Conservation (phyloP, 345 rosid genomes). For the Arabis alpina region DNA sequence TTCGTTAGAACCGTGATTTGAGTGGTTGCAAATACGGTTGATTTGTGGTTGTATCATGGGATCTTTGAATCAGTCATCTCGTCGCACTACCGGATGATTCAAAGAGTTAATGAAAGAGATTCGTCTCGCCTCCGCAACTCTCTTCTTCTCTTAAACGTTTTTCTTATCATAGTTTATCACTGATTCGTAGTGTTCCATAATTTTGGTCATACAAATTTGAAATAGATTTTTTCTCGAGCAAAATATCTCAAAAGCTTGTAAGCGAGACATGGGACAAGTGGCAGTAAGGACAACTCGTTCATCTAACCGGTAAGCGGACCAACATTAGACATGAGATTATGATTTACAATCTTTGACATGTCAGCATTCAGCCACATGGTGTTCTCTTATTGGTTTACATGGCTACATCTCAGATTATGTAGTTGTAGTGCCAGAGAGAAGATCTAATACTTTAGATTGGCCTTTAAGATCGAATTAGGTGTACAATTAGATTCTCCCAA, state of each 20-base stretch:
- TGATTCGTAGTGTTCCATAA: too few species aligned
- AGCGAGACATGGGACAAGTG: constrained; percentile 22
- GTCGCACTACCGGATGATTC: too few species aligned
- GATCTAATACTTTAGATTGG: constrained; percentile 19
- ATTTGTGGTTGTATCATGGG: too few species aligned
- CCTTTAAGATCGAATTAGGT: constrained; percentile 32
- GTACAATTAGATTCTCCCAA: constrained; percentile 24
- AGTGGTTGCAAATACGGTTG: too few species aligned
- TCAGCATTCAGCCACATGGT: constrained; percentile 34
- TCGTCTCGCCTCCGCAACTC: too few species aligned
- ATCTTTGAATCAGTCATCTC: too few species aligned
- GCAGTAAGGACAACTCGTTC: constrained; percentile 30
- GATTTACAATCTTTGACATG: constrained; percentile 25
- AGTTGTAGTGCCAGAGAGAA: constrained; percentile 26
- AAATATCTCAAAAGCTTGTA: constrained; percentile 35
- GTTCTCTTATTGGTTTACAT: constrained; percentile 14
- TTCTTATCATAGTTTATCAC: too few species aligned
- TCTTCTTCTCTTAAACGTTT: too few species aligned
- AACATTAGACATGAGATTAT: constrained; percentile 30
- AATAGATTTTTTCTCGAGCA: background rate
- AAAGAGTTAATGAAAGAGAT: too few species aligned
- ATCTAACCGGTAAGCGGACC: constrained; percentile 8
- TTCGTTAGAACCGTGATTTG: too few species aligned
- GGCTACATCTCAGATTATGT: constrained; percentile 37
- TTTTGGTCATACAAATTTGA: too few species aligned